Evolutionary conservation across 2,329 filamentous ascomycete species (phyloP).

Genomic region (Cadophora malorum): DNA sequence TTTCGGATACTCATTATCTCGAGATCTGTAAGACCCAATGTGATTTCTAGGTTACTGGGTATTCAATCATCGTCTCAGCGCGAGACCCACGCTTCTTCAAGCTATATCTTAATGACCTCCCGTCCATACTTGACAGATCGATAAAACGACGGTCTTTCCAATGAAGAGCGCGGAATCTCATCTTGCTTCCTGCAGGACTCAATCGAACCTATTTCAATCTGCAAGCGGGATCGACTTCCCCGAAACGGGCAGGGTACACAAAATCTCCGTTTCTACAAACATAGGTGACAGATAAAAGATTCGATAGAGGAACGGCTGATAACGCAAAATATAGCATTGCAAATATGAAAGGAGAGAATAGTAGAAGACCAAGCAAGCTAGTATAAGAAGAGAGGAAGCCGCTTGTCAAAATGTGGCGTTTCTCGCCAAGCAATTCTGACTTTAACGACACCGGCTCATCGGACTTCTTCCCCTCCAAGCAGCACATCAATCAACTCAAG

Average conservation of each 20-base stretch:
- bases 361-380: neutral
- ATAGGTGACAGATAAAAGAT: neutral
- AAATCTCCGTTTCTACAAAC: neutral
- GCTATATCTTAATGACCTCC: too few relatives aligned
- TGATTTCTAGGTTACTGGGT: too few relatives aligned
- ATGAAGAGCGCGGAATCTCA: constrained; percentile 27
- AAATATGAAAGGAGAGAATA: neutral
- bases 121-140: too few relatives aligned
- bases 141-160: too few relatives aligned
- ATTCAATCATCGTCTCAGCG: too few relatives aligned
- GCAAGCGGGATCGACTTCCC: constrained; percentile 1
- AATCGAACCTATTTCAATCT: neutral
- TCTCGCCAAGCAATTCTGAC: constrained; percentile 1
- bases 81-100: too few relatives aligned
- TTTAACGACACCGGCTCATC: neutral
- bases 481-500: neutral
- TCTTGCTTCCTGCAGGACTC: neutral
- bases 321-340: neutral
- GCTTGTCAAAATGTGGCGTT: constrained; percentile 2
- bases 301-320: too few relatives aligned
- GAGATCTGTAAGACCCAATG: too few relatives aligned
- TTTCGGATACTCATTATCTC: too few relatives aligned
- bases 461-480: neutral
- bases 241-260: constrained; percentile 13
- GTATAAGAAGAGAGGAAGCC: neutral